Conservation (phyloP, 2,329 filamentous ascomycete species). For the Lasiodiplodia sp. region DNA sequence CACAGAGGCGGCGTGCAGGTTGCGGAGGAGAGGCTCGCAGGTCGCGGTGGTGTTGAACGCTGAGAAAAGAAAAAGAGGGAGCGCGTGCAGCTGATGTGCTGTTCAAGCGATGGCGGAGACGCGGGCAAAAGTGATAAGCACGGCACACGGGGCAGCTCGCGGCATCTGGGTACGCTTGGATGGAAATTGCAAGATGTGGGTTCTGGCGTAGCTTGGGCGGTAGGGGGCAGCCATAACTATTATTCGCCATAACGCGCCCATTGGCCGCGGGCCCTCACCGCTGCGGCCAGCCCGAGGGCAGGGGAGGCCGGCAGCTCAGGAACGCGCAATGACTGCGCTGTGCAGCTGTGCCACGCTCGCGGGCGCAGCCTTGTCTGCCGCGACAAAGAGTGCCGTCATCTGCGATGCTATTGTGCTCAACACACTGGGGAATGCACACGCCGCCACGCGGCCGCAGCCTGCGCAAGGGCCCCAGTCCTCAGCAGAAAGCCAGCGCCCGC, state of each 20-base stretch:
- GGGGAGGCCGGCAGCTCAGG: slow-evolving; percentile 18
- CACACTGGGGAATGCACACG: slow-evolving; percentile 14
- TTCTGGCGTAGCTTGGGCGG: slow-evolving; percentile 17
- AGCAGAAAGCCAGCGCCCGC: not conserved
- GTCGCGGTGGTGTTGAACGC: slow-evolving; percentile 19
- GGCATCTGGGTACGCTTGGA: slow-evolving; percentile 24
- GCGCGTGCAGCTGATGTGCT: slow-evolving; percentile 20
- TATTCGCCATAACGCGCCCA: slow-evolving; percentile 21
- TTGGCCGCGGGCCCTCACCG: slow-evolving; percentile 22
- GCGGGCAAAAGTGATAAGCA: slow-evolving; percentile 10
- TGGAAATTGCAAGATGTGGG: slow-evolving; percentile 27
- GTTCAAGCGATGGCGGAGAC: slow-evolving; percentile 24
- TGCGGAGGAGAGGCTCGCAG: slow-evolving; percentile 1
- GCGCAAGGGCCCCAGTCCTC: not conserved
- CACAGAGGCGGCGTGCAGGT: not conserved
- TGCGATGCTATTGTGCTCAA: slow-evolving; percentile 13
- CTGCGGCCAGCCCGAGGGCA: slow-evolving; percentile 19
- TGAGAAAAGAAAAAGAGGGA: slow-evolving; percentile 11
- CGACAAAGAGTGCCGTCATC: slow-evolving; percentile 20
- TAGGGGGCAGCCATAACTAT: slow-evolving; percentile 22
- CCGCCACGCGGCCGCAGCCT: slow-evolving; percentile 6
- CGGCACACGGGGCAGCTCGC: slow-evolving; percentile 24
- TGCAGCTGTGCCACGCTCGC: slow-evolving; percentile 2
- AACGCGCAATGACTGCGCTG: slow-evolving; percentile 25
- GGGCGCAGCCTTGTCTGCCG: not conserved